phyloP scores from a whole-genome alignment of 2,329 filamentous ascomycete genomes.

The Acarospora socialis region DNA sequence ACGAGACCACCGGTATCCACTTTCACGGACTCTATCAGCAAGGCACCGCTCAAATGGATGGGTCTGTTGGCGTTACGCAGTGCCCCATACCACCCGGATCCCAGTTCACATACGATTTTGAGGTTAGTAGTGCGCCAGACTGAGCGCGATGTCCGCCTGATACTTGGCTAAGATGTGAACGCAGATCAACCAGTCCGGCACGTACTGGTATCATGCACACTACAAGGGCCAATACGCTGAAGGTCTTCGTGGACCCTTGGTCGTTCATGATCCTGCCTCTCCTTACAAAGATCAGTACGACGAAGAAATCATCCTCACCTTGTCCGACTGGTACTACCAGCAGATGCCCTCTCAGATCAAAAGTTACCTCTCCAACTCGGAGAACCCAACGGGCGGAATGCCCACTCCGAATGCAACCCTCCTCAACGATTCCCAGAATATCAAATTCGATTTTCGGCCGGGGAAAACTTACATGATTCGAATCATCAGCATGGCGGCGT shows the following conservation, averaged over 20 bases:
- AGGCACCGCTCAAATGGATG: conserved; percentile 62
- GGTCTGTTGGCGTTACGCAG: conserved; percentile 52
- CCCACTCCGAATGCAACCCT: no score
- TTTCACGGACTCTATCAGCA: conserved; percentile 70
- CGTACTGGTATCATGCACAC: conserved; percentile 57
- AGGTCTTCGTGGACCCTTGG: conserved; percentile 51
- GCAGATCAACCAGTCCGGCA: conserved; percentile 36
- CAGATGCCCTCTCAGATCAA: no score
- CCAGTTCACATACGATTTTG: conserved; percentile 54
- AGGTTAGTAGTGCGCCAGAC: no score
- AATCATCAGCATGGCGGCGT: no score
- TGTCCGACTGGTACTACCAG: conserved; percentile 64
- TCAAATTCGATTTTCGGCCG: no score
- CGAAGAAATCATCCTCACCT: conserved; percentile 48
- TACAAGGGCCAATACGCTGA: conserved; percentile 51
- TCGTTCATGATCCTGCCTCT: conserved; percentile 47
- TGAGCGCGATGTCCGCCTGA: conserved; percentile 30
- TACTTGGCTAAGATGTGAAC: conserved; percentile 28
- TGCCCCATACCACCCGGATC: conserved; percentile 50
- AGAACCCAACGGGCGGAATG: no score
- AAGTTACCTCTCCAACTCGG: no score
- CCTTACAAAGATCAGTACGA: conserved; percentile 39
- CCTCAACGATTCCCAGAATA: no score
- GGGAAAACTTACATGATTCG: no score
- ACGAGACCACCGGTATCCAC: conserved; percentile 53